phyloP scores from a whole-genome alignment of 2,329 filamentous ascomycete genomes.

The Cladorrhinum sp. region DNA sequence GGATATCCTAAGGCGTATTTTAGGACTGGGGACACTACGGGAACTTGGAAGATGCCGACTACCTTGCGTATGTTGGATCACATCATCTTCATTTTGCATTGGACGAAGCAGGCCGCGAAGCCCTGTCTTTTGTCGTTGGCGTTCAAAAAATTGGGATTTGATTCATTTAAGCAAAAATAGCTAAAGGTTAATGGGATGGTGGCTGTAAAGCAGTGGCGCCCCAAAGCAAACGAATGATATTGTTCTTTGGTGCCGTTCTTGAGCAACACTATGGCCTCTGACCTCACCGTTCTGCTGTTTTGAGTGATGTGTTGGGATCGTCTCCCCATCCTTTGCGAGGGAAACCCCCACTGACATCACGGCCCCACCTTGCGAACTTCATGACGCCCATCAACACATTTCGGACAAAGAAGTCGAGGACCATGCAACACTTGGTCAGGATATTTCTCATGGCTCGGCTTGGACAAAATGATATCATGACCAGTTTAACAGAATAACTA shows the following conservation, averaged over 20 bases:
- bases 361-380: not conserved
- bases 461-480: no score
- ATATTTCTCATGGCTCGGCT: not conserved
- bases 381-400: not conserved
- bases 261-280: no score
- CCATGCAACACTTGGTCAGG: not conserved
- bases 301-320: not conserved
- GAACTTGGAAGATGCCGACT: conserved; percentile 8
- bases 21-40: conserved; percentile 5
- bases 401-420: not conserved
- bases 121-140: conserved; percentile 13
- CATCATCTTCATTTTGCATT: conserved; percentile 13
- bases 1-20: conserved; percentile 3
- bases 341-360: not conserved
- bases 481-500: no score
- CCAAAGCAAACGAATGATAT: not conserved
- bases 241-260: not conserved
- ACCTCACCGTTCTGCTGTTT: not conserved
- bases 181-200: conserved; percentile 3
- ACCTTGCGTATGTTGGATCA: not conserved
- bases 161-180: not conserved
- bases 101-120: conserved; percentile 8
- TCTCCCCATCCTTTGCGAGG: no score
- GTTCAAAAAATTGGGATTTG: conserved; percentile 17
- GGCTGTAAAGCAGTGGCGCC: not conserved